phyloP scores from a whole-genome alignment of 2,329 filamentous ascomycete species.

The Myriosclerotinia duriaeana region DNA sequence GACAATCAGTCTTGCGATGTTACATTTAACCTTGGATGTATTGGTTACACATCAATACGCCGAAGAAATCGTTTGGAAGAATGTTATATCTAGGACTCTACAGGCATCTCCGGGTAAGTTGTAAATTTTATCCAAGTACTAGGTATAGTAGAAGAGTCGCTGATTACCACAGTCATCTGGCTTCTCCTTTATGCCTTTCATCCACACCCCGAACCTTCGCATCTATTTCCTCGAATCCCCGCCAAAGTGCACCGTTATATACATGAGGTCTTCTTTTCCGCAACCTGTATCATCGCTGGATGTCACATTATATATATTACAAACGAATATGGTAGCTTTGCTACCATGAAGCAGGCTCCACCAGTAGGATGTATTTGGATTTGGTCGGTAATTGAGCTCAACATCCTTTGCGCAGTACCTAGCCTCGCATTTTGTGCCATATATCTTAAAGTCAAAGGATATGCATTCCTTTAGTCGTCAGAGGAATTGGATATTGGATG shows the following conservation, averaged over 20 bases:
- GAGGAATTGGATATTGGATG: constrained; percentile 16
- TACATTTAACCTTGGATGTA: constrained; percentile 77
- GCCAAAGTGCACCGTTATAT: constrained; percentile 48
- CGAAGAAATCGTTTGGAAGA: constrained; percentile 60
- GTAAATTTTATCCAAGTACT: not conserved
- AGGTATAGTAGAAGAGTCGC: not conserved
- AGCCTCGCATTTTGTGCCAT: constrained; percentile 46
- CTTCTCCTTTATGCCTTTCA: constrained; percentile 41
- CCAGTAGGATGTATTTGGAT: constrained; percentile 87
- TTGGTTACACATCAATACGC: constrained; percentile 77
- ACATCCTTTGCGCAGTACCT: constrained; percentile 62
- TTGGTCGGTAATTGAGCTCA: constrained; percentile 87
- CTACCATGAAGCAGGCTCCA: constrained; percentile 90
- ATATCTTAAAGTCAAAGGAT: constrained; percentile 36
- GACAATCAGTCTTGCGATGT: constrained; percentile 62
- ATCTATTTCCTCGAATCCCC: constrained; percentile 52
- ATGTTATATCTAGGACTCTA: constrained; percentile 52
- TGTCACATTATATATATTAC: constrained; percentile 80
- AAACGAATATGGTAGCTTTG: constrained; percentile 77
- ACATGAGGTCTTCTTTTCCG: constrained; percentile 63
- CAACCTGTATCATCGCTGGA: constrained; percentile 60
- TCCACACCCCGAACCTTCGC: constrained; percentile 46
- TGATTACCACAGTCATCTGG: constrained; percentile 41
- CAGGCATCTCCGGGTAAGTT: constrained; percentile 54
- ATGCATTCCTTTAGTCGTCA: constrained; percentile 32